These are phyloP conservation scores for Claviceps sp. DNA, from an alignment of 2,329 filamentous ascomycete genomes.

Conservation along the genomic window DNA sequence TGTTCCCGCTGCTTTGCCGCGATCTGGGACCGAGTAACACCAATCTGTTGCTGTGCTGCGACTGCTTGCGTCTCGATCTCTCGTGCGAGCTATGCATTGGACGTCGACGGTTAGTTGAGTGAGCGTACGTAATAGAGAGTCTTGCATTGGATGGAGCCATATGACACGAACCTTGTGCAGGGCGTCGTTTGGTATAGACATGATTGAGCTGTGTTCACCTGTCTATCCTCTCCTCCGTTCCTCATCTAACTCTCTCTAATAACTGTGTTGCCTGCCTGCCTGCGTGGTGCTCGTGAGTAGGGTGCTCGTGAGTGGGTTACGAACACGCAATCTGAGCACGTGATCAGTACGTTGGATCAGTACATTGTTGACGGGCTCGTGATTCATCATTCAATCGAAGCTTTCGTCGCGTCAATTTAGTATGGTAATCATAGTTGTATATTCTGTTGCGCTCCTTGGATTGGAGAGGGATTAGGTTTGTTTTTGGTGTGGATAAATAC, in stretches of 20 bases:
- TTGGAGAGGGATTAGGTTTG: too few species aligned
- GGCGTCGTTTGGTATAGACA: conserved; percentile 91
- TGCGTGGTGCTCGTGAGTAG: too few species aligned
- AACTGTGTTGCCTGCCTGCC: neutral
- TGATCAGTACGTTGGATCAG: too few species aligned
- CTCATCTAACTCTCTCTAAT: neutral
- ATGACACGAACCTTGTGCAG: conserved; percentile 64
- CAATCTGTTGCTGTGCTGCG: conserved; percentile 83
- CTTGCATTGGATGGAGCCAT: neutral
- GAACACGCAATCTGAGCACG: too few species aligned
- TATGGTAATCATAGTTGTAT: too few species aligned
- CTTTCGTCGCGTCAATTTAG: too few species aligned
- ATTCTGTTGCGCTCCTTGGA: too few species aligned
- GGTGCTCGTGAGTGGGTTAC: too few species aligned
- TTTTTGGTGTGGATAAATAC: too few species aligned
- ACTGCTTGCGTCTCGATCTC: conserved; percentile 89
- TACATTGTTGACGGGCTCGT: too few species aligned
- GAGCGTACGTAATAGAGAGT: neutral
- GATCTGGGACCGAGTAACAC: conserved; percentile 73
- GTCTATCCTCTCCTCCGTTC: neutral
- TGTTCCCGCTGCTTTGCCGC: conserved; percentile 75
- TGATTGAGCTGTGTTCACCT: conserved; percentile 22
- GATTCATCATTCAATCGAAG: too few species aligned
- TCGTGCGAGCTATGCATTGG: conserved; percentile 55
- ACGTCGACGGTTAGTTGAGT: neutral